Evolutionary conservation across 768 basidiomycete genomes (phyloP).

Genomic region (Macrolepiota dolichaula): DNA sequence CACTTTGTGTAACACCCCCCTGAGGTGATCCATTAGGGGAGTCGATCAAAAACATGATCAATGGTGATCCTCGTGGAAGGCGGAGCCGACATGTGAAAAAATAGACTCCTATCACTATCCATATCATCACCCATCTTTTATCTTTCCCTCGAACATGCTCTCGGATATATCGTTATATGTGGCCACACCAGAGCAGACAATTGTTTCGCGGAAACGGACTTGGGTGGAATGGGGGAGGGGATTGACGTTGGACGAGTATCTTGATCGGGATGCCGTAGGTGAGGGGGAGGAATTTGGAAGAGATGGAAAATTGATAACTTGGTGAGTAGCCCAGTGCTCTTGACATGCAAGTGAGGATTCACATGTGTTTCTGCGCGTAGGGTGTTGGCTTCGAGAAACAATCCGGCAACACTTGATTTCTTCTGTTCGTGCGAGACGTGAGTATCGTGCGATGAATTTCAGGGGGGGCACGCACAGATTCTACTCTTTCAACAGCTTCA

Average conservation of each 20-base stretch:
- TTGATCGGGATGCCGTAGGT: conserved; percentile 36
- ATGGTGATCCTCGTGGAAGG: not conserved
- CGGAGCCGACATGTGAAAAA: conserved; percentile 4
- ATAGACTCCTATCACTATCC: not conserved
- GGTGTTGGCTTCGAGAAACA: conserved; percentile 53
- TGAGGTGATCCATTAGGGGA: too few relatives aligned
- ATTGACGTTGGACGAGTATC: conserved; percentile 41
- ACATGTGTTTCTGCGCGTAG: conserved; percentile 24
- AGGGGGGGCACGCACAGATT: not conserved
- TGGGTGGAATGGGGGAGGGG: conserved; percentile 40
- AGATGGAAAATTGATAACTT: conserved; percentile 45
- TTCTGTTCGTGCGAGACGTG: conserved; percentile 64
- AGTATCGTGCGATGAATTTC: conserved; percentile 14
- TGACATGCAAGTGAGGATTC: not conserved
- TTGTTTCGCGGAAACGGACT: conserved; percentile 32
- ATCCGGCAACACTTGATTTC: conserved; percentile 51
- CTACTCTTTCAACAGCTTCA: conserved; percentile 19
- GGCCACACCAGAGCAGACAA: conserved; percentile 44
- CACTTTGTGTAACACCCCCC: too few relatives aligned
- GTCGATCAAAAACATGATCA: not conserved
- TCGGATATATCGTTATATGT: conserved; percentile 16
- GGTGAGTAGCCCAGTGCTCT: conserved; percentile 28
- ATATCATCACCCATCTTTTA: not conserved
- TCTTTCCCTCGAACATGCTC: not conserved
- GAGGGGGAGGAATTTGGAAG: conserved; percentile 40